These are phyloP conservation scores for Pneumocystis jirovecii DNA, from an alignment of 1,139 yeast genomes.

Conservation along the genomic window DNA sequence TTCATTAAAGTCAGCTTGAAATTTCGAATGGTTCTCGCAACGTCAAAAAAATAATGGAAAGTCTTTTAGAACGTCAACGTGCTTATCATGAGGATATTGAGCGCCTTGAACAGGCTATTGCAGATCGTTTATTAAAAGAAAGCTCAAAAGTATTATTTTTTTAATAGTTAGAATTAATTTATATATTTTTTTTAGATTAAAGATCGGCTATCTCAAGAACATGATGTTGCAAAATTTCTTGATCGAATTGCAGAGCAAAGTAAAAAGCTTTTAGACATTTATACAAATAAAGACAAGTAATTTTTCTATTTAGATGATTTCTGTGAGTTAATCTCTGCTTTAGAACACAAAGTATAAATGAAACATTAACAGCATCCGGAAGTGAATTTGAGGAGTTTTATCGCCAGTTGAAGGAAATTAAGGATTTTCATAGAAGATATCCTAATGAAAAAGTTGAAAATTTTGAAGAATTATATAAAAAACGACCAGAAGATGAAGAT, in stretches of 20 bases:
- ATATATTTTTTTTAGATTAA: constrained; percentile 18
- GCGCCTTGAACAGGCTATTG: constrained; percentile 39
- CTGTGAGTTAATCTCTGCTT: constrained; percentile 21
- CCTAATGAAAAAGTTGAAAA: constrained; percentile 27
- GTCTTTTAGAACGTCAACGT: constrained; percentile 16
- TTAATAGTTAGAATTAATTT: constrained; percentile 26
- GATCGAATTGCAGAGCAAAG: constrained; percentile 34
- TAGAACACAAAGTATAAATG: constrained; percentile 8
- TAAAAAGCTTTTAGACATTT: constrained; percentile 19
- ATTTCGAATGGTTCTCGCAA: background rate
- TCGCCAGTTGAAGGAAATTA: constrained; percentile 26
- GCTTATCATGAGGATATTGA: constrained; percentile 26
- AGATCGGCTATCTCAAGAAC: constrained; percentile 46
- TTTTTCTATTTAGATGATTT: constrained; percentile 21
- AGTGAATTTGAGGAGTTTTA: constrained; percentile 33
- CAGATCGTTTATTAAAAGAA: constrained; percentile 29
- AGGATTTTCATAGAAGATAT: constrained; percentile 22
- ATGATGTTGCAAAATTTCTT: constrained; percentile 46
- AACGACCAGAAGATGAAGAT: constrained; percentile 9
- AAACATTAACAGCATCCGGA: constrained; percentile 13
- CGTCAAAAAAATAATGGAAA: constrained; percentile 7
- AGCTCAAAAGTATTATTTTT: constrained; percentile 28
- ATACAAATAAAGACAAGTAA: constrained; percentile 17
- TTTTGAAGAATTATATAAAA: constrained; percentile 24
- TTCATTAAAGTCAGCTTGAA: no score